A percentile compares a stretch with the other conserved stretches of the same genome.
phyloP scores from a whole-genome alignment of 352 stramenopile species.

The Globisporangium paddicum region DNA sequence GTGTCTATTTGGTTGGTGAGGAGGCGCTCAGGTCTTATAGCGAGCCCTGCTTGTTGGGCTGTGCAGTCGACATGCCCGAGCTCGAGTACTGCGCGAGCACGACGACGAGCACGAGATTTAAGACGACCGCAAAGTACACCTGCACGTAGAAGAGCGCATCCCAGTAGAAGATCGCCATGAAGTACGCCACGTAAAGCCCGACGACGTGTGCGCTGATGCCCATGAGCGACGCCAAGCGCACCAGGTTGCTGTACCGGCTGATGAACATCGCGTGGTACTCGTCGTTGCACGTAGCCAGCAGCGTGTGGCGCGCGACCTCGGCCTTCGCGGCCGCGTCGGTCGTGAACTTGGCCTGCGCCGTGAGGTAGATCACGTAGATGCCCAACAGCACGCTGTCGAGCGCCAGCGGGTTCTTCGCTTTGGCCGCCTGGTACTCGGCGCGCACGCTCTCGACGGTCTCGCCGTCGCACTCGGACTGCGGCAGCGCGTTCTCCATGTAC shows the following conservation, averaged over 20 bases:
- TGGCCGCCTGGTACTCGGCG: constrained; percentile 58
- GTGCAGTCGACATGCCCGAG: constrained; percentile 54
- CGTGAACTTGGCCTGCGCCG: constrained; percentile 56
- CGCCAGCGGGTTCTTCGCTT: constrained; percentile 53
- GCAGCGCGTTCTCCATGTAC: constrained; percentile 82
- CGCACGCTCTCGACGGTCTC: constrained; percentile 77
- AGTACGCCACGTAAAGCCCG: constrained; percentile 67
- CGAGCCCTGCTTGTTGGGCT: constrained; percentile 33
- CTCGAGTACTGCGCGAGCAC: constrained; percentile 58
- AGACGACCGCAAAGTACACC: constrained; percentile 63
- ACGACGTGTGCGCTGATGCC: constrained; percentile 76
- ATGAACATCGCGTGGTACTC: constrained; percentile 63
- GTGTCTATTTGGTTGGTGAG: constrained; percentile 1
- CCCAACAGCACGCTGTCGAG: constrained; percentile 67
- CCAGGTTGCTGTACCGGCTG: constrained; percentile 45
- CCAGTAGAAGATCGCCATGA: constrained; percentile 66
- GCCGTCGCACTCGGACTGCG: constrained; percentile 71
- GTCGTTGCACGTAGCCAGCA: constrained; percentile 58
- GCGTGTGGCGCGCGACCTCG: constrained; percentile 43
- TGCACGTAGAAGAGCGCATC: constrained; percentile 73
- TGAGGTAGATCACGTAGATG: constrained; percentile 79
- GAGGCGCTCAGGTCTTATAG: constrained; percentile 16
- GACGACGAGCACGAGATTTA: constrained; percentile 53
- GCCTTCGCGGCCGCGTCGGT: constrained; percentile 59
- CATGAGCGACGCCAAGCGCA: constrained; percentile 76